Evolutionary conservation across 1,284 basidiomycete genomes (phyloP).

Genomic region (Papiliotrema laurentii): DNA sequence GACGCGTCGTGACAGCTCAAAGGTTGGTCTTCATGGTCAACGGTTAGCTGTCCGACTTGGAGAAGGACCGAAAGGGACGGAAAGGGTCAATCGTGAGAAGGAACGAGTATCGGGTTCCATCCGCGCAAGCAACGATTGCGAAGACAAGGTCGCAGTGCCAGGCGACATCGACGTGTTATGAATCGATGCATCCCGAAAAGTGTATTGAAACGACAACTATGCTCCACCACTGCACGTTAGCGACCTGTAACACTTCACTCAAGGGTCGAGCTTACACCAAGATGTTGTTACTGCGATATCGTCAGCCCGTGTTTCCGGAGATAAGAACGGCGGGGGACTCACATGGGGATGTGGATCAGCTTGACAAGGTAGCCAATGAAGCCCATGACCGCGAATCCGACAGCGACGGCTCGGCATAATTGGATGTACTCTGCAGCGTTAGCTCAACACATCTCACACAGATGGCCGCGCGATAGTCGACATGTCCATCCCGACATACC

Average conservation of each 20-base stretch:
- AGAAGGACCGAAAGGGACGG: too few species aligned
- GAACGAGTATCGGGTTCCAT: too few species aligned
- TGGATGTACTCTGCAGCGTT: slow-evolving; percentile 77
- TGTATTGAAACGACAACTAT: background rate
- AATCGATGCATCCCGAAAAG: background rate
- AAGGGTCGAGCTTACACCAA: slow-evolving; percentile 88
- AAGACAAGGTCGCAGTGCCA: background rate
- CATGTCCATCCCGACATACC: slow-evolving; percentile 55
- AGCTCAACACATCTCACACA: background rate
- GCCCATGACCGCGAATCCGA: slow-evolving; percentile 96
- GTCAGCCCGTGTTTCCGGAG: background rate
- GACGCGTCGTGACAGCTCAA: too few species aligned
- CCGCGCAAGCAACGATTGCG: background rate
- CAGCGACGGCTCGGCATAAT: slow-evolving; percentile 87
- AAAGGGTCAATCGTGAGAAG: too few species aligned
- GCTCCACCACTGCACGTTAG: slow-evolving; percentile 6
- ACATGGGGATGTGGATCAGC: slow-evolving; percentile 94
- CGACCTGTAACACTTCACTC: too few species aligned
- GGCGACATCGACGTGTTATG: background rate
- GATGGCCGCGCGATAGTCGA: background rate
- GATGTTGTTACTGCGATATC: slow-evolving; percentile 84
- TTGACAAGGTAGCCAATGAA: slow-evolving; percentile 95
- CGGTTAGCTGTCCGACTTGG: too few species aligned
- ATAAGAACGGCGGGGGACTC: slow-evolving; percentile 46
- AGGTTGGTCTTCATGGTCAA: too few species aligned